Evolutionary conservation across 331 rosid species (phyloP).

Genomic region (Malus hybrid): DNA sequence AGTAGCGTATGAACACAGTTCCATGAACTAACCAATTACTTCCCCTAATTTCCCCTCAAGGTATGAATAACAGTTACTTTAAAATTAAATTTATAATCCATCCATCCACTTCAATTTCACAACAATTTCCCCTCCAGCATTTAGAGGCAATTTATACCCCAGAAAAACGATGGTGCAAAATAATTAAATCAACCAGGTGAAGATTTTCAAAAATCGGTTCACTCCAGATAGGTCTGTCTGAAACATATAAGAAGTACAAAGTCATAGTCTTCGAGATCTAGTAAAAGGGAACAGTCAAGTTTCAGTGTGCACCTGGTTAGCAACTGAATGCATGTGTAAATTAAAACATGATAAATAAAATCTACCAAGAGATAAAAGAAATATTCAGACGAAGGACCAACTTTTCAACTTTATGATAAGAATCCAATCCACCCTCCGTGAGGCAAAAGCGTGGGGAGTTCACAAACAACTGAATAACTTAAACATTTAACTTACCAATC

Average conservation of each 20-base stretch:
- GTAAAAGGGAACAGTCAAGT: neutral
- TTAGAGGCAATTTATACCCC: neutral
- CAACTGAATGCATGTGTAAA: neutral
- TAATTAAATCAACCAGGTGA: neutral
- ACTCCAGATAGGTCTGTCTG: neutral
- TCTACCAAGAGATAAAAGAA: neutral
- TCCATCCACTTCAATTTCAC: neutral
- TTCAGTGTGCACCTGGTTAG: neutral
- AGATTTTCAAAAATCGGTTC: too few relatives aligned
- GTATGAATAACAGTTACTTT: neutral
- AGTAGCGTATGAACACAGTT: neutral
- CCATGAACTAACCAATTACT: neutral
- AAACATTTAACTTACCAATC: constrained; percentile 64
- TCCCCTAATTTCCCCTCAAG: neutral
- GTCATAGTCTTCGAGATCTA: neutral
- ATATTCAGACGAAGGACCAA: neutral
- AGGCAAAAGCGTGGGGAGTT: neutral
- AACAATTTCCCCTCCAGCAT: neutral
- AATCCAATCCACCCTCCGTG: neutral
- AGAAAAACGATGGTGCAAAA: neutral
- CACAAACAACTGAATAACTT: neutral
- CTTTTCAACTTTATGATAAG: neutral
- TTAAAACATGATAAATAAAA: neutral
- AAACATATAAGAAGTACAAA: too few relatives aligned
- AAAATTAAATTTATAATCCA: neutral